These are phyloP conservation scores for Sambucus nigra DNA, from an alignment of 129 eudicot genomes.

Conservation along the genomic window DNA sequence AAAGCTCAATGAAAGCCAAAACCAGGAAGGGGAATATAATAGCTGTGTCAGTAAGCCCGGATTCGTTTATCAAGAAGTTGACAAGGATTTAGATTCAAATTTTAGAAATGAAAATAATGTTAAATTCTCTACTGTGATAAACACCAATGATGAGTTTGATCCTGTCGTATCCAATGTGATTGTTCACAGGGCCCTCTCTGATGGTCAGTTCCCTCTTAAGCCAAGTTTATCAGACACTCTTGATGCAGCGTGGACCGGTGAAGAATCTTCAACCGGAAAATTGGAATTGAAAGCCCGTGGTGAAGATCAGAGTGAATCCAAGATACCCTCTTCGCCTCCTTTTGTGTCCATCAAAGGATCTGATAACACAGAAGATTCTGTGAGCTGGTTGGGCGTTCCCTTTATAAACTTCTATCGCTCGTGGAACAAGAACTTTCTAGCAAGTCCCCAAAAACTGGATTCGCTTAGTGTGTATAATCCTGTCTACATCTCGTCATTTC, in stretches of 20 bases:
- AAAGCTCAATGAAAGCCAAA: slow-evolving; percentile 14
- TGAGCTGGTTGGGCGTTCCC: slow-evolving; percentile 73
- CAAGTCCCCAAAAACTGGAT: slow-evolving; percentile 54
- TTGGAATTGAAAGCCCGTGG: slow-evolving; percentile 35
- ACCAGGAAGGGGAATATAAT: slow-evolving; percentile 19
- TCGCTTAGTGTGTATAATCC: slow-evolving; percentile 58
- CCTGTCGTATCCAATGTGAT: slow-evolving; percentile 26
- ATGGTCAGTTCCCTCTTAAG: slow-evolving; percentile 24
- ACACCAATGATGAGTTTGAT: slow-evolving; percentile 17
- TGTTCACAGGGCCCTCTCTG: slow-evolving; percentile 53
- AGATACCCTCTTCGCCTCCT: slow-evolving; percentile 23
- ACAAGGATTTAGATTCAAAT: slow-evolving; percentile 13
- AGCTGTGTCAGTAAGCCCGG: slow-evolving; percentile 16
- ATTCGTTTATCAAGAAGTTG: slow-evolving; percentile 19
- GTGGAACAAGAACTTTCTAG: slow-evolving; percentile 45
- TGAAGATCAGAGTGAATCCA: slow-evolving; percentile 30
- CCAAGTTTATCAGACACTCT: slow-evolving; percentile 77
- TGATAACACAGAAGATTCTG: slow-evolving; percentile 50
- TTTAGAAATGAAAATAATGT: slow-evolving; percentile 16
- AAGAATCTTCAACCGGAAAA: slow-evolving; percentile 33
- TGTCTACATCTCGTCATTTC: slow-evolving; percentile 65
- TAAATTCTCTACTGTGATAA: slow-evolving; percentile 12
- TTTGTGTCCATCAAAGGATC: slow-evolving; percentile 38
- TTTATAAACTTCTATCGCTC: slow-evolving; percentile 67
- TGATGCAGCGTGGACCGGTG: slow-evolving; percentile 96